Evolutionary conservation across 768 basidiomycete genomes (phyloP).

Genomic region (Kwoniella heveanensis): DNA sequence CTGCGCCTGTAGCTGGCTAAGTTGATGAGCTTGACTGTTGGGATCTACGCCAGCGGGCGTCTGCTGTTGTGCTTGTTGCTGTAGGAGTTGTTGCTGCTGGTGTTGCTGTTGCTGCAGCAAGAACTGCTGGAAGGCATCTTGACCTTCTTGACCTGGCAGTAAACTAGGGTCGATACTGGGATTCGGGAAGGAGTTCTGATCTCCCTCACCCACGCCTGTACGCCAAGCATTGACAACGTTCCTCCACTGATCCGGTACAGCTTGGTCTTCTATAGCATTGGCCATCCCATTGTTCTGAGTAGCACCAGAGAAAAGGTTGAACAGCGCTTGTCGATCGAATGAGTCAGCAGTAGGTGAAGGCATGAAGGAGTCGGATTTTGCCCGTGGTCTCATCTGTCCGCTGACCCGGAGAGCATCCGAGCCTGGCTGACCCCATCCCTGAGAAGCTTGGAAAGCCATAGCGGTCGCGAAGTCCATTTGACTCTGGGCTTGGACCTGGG

Average conservation of each 20-base stretch:
- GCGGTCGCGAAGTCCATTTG: constrained; percentile 25
- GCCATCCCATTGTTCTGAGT: constrained; percentile 5
- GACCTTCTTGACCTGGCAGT: constrained; percentile 37
- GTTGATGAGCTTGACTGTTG: constrained; percentile 29
- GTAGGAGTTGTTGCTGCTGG: constrained; percentile 10
- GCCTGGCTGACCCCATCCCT: constrained; percentile 22
- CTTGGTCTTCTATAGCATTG: constrained; percentile 11
- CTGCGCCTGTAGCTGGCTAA: constrained; percentile 40
- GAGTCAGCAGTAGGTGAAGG: constrained; percentile 22
- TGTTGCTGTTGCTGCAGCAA: constrained; percentile 17
- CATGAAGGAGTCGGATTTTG: constrained; percentile 50
- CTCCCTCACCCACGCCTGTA: constrained; percentile 15
- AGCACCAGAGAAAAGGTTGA: constrained; percentile 20
- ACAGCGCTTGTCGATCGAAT: constrained; percentile 35
- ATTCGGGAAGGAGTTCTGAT: constrained; percentile 3
- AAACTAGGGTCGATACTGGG: constrained; percentile 39
- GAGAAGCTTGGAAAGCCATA: constrained; percentile 24
- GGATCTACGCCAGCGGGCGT: constrained; percentile 1
- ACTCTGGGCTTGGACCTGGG: background rate
- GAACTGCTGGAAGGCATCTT: constrained; percentile 10
- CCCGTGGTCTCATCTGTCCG: constrained; percentile 31
- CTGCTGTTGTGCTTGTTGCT: constrained; percentile 22
- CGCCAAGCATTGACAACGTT: constrained; percentile 41
- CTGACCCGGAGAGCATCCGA: constrained; percentile 18
- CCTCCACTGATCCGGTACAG: constrained; percentile 31